A percentile compares a stretch with the other conserved stretches of the same genome.
Evolutionary conservation across 345 rosid genomes (phyloP).

Genomic region (Bruguiera parviflora): DNA sequence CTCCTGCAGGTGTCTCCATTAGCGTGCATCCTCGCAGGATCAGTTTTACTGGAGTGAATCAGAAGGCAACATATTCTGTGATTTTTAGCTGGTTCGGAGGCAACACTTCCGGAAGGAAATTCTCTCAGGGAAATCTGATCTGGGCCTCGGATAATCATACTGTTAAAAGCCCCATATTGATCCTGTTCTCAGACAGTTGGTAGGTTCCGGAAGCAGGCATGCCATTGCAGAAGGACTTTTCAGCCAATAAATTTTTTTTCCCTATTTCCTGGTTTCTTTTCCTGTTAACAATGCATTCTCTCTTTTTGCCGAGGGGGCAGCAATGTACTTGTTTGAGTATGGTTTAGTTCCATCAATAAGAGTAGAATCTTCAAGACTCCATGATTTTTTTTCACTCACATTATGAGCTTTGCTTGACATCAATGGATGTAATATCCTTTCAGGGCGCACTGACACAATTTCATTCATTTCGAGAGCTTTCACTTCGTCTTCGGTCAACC

Average conservation of each 20-base stretch:
- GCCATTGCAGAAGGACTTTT: no score
- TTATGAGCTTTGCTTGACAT: background rate
- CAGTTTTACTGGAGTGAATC: constrained; percentile 2
- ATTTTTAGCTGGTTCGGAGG: constrained; percentile 3
- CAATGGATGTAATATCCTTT: constrained; percentile 21
- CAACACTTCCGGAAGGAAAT: background rate
- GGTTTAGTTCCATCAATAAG: no score
- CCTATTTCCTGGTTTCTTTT: no score
- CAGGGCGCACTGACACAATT: constrained; percentile 36
- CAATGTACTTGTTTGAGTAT: no score
- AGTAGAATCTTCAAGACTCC: no score
- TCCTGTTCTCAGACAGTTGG: background rate
- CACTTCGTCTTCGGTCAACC: constrained; percentile 37
- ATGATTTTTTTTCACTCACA: no score
- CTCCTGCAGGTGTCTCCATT: constrained; percentile 5
- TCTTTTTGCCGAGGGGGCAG: no score
- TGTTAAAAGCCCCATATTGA: constrained; percentile 17
- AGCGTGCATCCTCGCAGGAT: constrained; percentile 5
- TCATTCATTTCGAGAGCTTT: constrained; percentile 27
- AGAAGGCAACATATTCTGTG: constrained; percentile 19
- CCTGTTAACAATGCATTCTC: no score
- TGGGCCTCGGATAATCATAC: constrained; percentile 7
- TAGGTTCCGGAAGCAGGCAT: no score
- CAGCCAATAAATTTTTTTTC: no score
- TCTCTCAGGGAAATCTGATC: constrained; percentile 16